Evolutionary conservation across 306 rosid genomes (phyloP).

Genomic region (Sindora glabra): DNA sequence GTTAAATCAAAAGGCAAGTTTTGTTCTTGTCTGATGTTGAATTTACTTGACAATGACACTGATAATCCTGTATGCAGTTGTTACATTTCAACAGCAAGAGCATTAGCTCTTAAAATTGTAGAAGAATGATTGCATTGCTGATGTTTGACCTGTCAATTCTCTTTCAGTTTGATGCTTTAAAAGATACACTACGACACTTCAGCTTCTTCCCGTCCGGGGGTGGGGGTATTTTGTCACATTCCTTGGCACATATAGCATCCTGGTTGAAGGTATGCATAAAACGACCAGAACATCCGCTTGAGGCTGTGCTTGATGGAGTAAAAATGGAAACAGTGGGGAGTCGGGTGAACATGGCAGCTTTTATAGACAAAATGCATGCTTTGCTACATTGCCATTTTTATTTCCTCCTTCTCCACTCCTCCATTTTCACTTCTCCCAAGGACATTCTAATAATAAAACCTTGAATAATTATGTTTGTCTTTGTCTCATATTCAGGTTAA

Average conservation of each 20-base stretch:
- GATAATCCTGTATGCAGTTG: background rate
- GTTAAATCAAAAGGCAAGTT: slow-evolving; percentile 69
- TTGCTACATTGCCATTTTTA: background rate
- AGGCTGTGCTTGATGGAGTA: background rate
- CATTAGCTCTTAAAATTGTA: slow-evolving; percentile 3
- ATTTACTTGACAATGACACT: background rate
- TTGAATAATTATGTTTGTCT: slow-evolving; percentile 3
- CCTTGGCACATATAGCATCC: slow-evolving; percentile 71
- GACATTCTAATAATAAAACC: background rate
- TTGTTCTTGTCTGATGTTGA: slow-evolving; percentile 5
- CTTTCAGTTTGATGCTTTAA: slow-evolving; percentile 74
- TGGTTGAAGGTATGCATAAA: slow-evolving; percentile 66
- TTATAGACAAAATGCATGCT: background rate
- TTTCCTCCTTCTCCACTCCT: slow-evolving; percentile 1
- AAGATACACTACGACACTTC: slow-evolving; percentile 62
- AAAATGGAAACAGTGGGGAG: background rate
- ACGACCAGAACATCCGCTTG: slow-evolving; percentile 8
- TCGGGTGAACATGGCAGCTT: background rate
- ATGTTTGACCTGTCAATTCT: slow-evolving; percentile 12
- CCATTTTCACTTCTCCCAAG: background rate
- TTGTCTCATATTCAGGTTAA: slow-evolving; percentile 42
- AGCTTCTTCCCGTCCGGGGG: slow-evolving; percentile 78
- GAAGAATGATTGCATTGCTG: background rate
- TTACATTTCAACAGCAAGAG: background rate
- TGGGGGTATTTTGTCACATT: slow-evolving; percentile 75